phyloP scores from a whole-genome alignment of 768 basidiomycete species.

The Naematelia encephala region DNA sequence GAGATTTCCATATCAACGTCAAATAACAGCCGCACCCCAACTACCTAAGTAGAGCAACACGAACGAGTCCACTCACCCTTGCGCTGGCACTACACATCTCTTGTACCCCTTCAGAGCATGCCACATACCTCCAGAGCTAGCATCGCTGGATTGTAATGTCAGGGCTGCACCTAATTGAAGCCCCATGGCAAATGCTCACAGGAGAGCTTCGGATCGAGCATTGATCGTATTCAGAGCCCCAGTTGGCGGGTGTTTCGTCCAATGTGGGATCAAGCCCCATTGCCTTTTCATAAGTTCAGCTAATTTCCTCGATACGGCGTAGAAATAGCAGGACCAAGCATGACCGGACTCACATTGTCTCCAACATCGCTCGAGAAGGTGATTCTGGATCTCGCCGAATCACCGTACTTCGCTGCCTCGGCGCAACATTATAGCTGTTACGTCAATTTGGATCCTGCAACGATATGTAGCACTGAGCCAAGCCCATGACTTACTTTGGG shows the following conservation, averaged over 20 bases:
- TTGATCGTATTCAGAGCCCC: conserved; percentile 74
- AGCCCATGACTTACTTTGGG: conserved; percentile 30
- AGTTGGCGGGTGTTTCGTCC: conserved; percentile 66
- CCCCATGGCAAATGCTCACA: conserved; percentile 24
- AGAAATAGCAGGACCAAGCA: not conserved
- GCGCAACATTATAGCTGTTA: conserved; percentile 76
- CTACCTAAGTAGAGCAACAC: too few relatives aligned
- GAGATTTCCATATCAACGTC: too few relatives aligned
- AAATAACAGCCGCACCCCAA: too few relatives aligned
- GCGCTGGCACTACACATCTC: conserved; percentile 77
- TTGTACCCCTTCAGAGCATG: conserved; percentile 71
- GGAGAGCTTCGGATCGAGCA: conserved; percentile 76
- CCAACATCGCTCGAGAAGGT: conserved; percentile 57
- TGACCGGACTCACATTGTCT: conserved; percentile 67
- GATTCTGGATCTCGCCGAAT: conserved; percentile 57
- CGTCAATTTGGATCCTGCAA: not conserved
- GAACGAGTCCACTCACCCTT: conserved; percentile 67
- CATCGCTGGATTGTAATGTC: conserved; percentile 22
- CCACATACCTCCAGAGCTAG: conserved; percentile 74
- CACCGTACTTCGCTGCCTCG: conserved; percentile 73
- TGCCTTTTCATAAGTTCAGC: conserved; percentile 32
- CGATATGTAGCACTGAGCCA: not conserved
- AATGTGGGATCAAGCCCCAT: conserved; percentile 87
- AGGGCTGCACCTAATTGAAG: not conserved
- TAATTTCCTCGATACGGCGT: not conserved